phyloP scores from a whole-genome alignment of 768 basidiomycete species.

The Hemileccinum rubropunctum region DNA sequence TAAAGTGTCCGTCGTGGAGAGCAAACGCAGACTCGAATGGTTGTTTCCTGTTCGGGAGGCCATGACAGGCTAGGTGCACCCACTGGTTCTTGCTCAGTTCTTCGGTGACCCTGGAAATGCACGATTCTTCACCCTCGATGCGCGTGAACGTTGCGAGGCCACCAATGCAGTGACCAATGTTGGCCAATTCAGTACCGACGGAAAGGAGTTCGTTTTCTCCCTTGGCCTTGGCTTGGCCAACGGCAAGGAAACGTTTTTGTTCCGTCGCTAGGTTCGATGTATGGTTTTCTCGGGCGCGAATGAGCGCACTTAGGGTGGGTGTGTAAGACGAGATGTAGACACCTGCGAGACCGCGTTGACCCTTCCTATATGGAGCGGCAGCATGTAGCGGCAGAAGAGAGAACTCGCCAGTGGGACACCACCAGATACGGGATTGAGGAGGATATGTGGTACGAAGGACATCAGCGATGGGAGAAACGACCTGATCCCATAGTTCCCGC shows the following conservation, averaged over 20 bases:
- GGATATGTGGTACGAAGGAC: neutral
- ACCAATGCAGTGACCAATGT: neutral
- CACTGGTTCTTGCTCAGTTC: slow-evolving; percentile 1
- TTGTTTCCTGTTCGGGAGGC: neutral
- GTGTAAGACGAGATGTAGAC: too few relatives aligned
- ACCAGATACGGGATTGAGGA: too few relatives aligned
- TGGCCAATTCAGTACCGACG: neutral
- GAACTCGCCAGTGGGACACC: too few relatives aligned
- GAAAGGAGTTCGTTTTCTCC: neutral
- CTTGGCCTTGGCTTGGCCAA: slow-evolving; percentile 1
- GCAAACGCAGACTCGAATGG: too few relatives aligned
- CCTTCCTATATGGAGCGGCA: too few relatives aligned
- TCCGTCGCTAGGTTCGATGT: neutral
- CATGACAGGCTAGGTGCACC: slow-evolving; percentile 1
- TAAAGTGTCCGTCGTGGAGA: too few relatives aligned
- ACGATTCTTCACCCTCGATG: too few relatives aligned
- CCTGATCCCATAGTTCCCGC: neutral
- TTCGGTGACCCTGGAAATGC: neutral
- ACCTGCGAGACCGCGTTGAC: too few relatives aligned
- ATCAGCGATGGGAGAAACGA: neutral
- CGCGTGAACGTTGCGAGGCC: neutral
- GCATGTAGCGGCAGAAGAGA: too few relatives aligned
- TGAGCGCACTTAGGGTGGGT: too few relatives aligned
- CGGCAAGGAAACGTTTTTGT: slow-evolving; percentile 3
- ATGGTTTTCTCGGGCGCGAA: neutral